Conservation (phyloP, 352 stramenopile genomes). For the Saprolegnia diclina region DNA sequence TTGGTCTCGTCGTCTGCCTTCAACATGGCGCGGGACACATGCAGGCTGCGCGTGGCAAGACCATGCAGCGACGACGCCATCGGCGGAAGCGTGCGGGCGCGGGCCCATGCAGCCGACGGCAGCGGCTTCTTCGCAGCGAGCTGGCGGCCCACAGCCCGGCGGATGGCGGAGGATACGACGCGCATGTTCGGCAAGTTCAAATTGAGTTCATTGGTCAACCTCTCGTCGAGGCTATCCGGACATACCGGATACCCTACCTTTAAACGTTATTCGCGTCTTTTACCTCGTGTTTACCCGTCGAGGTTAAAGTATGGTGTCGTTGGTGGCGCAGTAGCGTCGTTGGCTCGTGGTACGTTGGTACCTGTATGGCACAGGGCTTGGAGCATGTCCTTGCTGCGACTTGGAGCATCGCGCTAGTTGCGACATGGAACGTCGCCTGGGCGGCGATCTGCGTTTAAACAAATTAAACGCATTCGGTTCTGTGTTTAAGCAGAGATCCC, state of each 20-base stretch:
- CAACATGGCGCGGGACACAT: background rate
- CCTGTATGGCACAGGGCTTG: too few relatives aligned
- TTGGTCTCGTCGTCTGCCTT: constrained; percentile 20
- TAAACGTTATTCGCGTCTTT: too few relatives aligned
- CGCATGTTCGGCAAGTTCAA: constrained; percentile 17
- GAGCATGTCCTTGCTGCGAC: too few relatives aligned
- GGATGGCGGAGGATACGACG: background rate
- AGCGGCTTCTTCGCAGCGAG: background rate
- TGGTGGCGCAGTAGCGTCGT: too few relatives aligned
- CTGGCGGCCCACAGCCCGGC: background rate
- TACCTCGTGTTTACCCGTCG: too few relatives aligned
- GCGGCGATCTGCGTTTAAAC: too few relatives aligned
- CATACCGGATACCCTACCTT: background rate
- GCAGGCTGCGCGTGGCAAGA: background rate
- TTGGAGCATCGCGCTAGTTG: too few relatives aligned
- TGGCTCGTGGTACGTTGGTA: too few relatives aligned
- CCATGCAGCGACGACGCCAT: background rate
- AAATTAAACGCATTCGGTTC: too few relatives aligned
- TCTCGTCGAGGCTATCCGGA: background rate
- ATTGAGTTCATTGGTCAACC: constrained; percentile 8
- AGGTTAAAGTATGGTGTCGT: too few relatives aligned
- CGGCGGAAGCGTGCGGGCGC: background rate
- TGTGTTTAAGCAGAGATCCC: background rate
- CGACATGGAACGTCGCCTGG: too few relatives aligned
- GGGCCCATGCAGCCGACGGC: background rate